These are phyloP conservation scores for Fusarium transvaalense DNA, from an alignment of 2,329 filamentous ascomycete species.

Conservation along the genomic window DNA sequence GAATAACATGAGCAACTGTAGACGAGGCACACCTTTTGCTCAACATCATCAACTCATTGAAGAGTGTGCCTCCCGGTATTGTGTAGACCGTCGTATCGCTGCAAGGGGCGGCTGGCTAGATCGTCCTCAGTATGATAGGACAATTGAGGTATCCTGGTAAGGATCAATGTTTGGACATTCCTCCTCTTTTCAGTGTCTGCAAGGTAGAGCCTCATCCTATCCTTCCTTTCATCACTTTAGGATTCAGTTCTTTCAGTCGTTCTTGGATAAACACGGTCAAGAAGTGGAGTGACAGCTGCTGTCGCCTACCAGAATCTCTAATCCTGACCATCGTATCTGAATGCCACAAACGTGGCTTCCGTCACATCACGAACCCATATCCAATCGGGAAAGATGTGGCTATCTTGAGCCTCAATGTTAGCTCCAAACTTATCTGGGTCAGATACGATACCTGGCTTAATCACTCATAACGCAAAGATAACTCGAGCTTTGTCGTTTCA, in stretches of 20 bases:
- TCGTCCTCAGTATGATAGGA: not conserved
- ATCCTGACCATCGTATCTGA: not conserved
- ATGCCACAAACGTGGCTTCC: not conserved
- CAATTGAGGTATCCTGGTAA: not conserved
- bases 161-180: not conserved
- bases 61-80: not conserved
- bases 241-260: too few species aligned
- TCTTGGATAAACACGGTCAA: not conserved
- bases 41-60: not conserved
- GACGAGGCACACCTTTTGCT: slow-evolving; percentile 2
- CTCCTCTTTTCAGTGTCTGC: not conserved
- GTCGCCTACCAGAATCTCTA: not conserved
- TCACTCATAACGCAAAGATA: not conserved
- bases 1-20: slow-evolving; percentile 19
- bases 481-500: not conserved
- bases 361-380: not conserved
- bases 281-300: not conserved
- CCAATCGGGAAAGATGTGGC: not conserved
- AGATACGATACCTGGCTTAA: not conserved
- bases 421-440: not conserved
- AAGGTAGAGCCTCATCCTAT: too few species aligned
- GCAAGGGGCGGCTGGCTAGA: not conserved
- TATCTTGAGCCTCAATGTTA: slow-evolving; percentile 12
- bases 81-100: not conserved
- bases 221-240: not conserved